Evolutionary conservation across 2,329 filamentous ascomycete genomes (phyloP), one percentile per base, ranked within the genome.

Genomic region (Aureobasidium sp.): DNA sequence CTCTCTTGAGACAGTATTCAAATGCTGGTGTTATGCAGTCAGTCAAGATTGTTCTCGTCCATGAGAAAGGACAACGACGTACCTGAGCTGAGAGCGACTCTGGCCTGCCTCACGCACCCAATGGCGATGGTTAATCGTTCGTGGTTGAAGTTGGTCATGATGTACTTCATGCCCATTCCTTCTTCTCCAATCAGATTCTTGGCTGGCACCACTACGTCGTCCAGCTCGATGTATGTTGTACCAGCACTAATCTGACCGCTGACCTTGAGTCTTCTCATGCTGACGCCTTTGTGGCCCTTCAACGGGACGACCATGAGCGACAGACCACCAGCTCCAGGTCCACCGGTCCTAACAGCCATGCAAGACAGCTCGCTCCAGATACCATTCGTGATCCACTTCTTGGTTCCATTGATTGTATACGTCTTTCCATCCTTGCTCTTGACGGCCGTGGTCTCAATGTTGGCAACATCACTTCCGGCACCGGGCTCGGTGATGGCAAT

Each of bases 331-430:
- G 85, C 77, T 0, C 86, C 86, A 0, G 84, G 81, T 0, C 84
- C 86, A 17, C 87, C 87, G 0, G 88, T 91, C 37, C 88, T 82
- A 1, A 91, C 88, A 0, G 88, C 88, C 85, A 90, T 89, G 36
- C 81, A 82, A 7, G 82, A 79, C 67, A 84, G 86, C 63, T 90
- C 83, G 5, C 83, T 79, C 86, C 86, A 89, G 63, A 89, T 84
- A 5, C 84, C 88, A 68, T 88, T 89, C 0, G 86, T 89, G 69
- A 89, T 89, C 88, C 88, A 92, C 75, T 92, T 90, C 81, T 91
- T 91, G 0, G 82, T 80, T n/a, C 88, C 88, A 63, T 89, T 90
- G 52, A 91, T 75, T 51, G 91, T 80, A 70, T 87, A 92, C 68
- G 84, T 76, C 70, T 84, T 85, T 12, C 87, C 87, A 69, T 87